These are phyloP conservation scores for Fonsecaea pedrosoi DNA, from an alignment of 2,329 filamentous ascomycete species.

Conservation along the genomic window DNA sequence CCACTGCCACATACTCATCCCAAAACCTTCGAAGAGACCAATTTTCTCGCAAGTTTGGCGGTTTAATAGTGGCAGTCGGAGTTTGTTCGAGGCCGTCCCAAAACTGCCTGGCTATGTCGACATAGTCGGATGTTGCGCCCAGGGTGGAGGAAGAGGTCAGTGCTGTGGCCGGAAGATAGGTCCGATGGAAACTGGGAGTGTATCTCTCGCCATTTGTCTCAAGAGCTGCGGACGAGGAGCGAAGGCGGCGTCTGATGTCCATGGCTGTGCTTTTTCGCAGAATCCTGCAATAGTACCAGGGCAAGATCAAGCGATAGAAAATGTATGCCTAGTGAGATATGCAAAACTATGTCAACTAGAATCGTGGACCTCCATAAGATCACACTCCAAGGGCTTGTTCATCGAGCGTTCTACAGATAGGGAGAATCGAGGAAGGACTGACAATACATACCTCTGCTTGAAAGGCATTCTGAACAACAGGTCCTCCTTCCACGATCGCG, in stretches of 20 bases:
- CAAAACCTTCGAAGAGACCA: slow-evolving; percentile 8
- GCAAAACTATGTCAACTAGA: background rate
- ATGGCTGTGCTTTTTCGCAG: background rate
- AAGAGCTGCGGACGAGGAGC: background rate
- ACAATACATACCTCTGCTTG: background rate
- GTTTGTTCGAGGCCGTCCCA: background rate
- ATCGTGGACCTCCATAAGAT: background rate
- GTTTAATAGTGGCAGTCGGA: background rate
- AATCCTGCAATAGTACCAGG: background rate
- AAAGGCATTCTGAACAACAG: background rate
- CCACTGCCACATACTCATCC: slow-evolving; percentile 16
- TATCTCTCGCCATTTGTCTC: background rate
- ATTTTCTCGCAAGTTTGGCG: background rate
- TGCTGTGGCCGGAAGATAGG: background rate
- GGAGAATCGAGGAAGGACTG: background rate
- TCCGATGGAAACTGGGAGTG: background rate
- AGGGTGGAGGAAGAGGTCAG: background rate
- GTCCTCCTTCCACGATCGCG: background rate
- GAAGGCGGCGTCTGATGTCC: background rate
- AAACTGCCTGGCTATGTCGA: background rate
- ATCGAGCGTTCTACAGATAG: background rate
- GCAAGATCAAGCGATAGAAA: background rate
- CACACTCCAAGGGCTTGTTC: background rate
- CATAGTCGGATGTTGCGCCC: background rate
- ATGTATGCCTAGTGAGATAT: background rate